Conservation (phyloP, 805 yeast genomes). For the Suhomyces sp. region DNA sequence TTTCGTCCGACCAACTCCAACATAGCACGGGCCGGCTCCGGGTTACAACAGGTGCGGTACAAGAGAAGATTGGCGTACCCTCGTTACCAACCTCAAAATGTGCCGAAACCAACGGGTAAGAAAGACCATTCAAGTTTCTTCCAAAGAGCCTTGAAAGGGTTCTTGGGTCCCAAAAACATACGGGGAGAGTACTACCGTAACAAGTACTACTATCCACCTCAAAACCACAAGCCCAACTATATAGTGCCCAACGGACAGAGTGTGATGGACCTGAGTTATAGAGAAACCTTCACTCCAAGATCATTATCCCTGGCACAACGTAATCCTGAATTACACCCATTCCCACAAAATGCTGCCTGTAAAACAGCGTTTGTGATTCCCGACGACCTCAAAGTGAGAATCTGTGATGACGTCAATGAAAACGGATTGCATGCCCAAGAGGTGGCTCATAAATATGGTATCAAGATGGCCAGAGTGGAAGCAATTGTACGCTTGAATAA, state of each 20-base stretch:
- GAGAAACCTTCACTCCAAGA: conserved; percentile 24
- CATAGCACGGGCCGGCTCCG: conserved; percentile 5
- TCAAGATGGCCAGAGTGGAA: conserved; percentile 83
- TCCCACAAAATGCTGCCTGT: conserved; percentile 72
- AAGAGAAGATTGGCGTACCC: conserved; percentile 38
- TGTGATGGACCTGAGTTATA: conserved; percentile 20
- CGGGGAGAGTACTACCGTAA: conserved; percentile 79
- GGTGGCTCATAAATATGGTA: conserved; percentile 73
- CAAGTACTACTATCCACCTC: conserved; percentile 69
- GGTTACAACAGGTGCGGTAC: conserved; percentile 19
- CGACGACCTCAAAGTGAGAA: conserved; percentile 55
- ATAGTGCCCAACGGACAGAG: conserved; percentile 54
- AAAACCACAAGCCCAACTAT: conserved; percentile 70
- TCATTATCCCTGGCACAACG: conserved; percentile 12
- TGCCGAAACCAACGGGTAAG: conserved; percentile 30
- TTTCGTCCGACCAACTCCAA: conserved; percentile 4
- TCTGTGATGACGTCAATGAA: conserved; percentile 54
- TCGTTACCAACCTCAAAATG: conserved; percentile 29
- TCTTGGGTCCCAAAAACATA: conserved; percentile 80
- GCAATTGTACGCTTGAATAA: conserved; percentile 73
- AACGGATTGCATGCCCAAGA: conserved; percentile 63
- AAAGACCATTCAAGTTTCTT: conserved; percentile 52
- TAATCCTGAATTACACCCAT: conserved; percentile 61
- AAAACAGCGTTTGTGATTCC: conserved; percentile 64
- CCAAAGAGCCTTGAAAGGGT: conserved; percentile 64